Percentiles rank a stretch among this genome's conserved stretches.
Evolutionary conservation across 2,329 filamentous ascomycete species (phyloP).

Genomic region (Penicillium nordicum): DNA sequence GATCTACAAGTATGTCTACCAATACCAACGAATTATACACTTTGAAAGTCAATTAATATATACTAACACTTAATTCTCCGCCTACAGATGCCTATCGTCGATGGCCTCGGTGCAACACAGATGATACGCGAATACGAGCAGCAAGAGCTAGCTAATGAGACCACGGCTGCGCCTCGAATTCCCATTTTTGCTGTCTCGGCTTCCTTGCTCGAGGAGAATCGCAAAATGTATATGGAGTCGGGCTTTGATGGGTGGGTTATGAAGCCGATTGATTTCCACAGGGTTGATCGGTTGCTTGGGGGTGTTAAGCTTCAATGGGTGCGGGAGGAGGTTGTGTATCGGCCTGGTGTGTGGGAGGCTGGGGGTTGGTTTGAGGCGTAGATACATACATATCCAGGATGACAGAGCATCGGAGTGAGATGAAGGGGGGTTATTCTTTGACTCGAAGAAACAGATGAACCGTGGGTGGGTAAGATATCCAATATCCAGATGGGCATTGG

Average conservation of each 20-base stretch:
- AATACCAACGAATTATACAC: neutral
- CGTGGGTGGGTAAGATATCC: neutral
- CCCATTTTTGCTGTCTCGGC: constrained; percentile 87
- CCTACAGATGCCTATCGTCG: constrained; percentile 81
- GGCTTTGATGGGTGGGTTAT: constrained; percentile 92
- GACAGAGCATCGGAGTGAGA: neutral
- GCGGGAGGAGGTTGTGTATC: constrained; percentile 64
- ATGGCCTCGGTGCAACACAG: constrained; percentile 76
- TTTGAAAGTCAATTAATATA: neutral
- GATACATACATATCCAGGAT: neutral
- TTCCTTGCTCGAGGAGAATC: constrained; percentile 68
- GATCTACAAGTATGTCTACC: constrained; percentile 72
- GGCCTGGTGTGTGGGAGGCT: constrained; percentile 72
- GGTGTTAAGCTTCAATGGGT: constrained; percentile 63
- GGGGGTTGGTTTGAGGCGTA: constrained; percentile 71
- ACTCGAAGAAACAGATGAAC: neutral
- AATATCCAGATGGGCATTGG: neutral
- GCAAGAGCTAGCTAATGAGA: constrained; percentile 41
- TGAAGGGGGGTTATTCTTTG: constrained; percentile 6
- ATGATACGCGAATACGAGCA: constrained; percentile 72
- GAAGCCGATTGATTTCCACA: constrained; percentile 79
- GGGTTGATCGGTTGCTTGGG: constrained; percentile 64
- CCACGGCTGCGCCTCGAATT: constrained; percentile 45
- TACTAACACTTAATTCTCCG: neutral
- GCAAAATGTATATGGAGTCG: constrained; percentile 65